Evolutionary conservation across 257 asterid species (phyloP).

Genomic region (Vinca minor): DNA sequence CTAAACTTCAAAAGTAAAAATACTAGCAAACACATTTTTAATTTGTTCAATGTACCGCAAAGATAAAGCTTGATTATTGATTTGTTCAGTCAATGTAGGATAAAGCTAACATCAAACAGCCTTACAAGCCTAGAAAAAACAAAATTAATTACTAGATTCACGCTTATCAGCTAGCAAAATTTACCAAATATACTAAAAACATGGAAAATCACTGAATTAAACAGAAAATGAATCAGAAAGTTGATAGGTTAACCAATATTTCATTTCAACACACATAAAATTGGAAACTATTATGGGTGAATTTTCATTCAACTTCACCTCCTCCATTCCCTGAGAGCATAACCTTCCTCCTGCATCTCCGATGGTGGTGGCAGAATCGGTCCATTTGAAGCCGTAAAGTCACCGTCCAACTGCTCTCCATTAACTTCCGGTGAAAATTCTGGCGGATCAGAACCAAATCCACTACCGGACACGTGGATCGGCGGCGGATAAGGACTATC

Average conservation of each 20-base stretch:
- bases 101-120: neutral
- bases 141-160: neutral
- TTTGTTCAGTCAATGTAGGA: neutral
- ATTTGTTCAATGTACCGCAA: neutral
- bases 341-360: constrained; percentile 53
- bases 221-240: neutral
- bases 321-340: constrained; percentile 79
- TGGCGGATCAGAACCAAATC: constrained; percentile 34
- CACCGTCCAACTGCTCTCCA: constrained; percentile 19
- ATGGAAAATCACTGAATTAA: neutral
- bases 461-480: constrained; percentile 35
- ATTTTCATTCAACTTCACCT: constrained; percentile 41
- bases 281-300: neutral
- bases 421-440: constrained; percentile 30
- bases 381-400: constrained; percentile 12
- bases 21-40: neutral
- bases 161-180: neutral
- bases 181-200: neutral
- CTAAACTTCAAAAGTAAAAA: neutral
- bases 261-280: neutral
- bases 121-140: neutral
- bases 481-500: too few relatives aligned
- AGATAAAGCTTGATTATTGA: neutral
- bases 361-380: constrained; percentile 48
- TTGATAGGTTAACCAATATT: neutral